These are phyloP conservation scores for Zygosaccharomyces pseudorouxii DNA, from an alignment of 805 yeast genomes.

Conservation along the genomic window DNA sequence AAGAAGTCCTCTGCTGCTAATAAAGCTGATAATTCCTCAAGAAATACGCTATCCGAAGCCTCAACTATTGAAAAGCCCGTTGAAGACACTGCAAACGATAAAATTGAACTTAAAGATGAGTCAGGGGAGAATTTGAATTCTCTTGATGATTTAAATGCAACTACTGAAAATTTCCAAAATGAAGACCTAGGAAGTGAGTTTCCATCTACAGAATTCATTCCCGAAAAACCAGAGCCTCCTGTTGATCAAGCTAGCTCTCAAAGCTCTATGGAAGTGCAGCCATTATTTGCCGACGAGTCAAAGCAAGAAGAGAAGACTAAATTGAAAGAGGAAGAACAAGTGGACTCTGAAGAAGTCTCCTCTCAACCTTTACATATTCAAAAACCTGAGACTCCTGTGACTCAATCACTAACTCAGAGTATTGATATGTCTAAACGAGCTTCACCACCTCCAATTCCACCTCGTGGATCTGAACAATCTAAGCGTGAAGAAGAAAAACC, in stretches of 20 bases:
- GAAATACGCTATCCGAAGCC: not conserved
- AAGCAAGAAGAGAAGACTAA: not conserved
- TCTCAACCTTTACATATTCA: not conserved
- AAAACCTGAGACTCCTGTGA: not conserved
- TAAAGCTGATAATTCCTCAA: not conserved
- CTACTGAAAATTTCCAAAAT: not conserved
- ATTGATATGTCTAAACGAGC: not conserved
- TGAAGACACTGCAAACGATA: not conserved
- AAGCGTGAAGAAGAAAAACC: not conserved
- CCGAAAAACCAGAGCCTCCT: not conserved
- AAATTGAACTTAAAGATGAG: constrained; percentile 3
- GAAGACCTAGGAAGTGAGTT: not conserved
- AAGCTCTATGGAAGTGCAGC: constrained; percentile 1
- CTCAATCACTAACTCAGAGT: not conserved
- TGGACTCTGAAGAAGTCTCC: not conserved
- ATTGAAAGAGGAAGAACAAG: not conserved
- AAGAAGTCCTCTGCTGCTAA: constrained; percentile 6
- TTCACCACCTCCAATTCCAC: not conserved
- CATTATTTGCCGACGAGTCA: constrained; percentile 1
- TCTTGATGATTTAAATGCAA: constrained; percentile 2
- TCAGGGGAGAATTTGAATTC: not conserved
- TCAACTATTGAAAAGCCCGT: not conserved
- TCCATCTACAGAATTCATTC: not conserved
- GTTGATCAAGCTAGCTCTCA: not conserved
- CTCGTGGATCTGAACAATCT: not conserved